Evolutionary conservation across 441 rosid species (phyloP).

Genomic region (Capsella rubella): DNA sequence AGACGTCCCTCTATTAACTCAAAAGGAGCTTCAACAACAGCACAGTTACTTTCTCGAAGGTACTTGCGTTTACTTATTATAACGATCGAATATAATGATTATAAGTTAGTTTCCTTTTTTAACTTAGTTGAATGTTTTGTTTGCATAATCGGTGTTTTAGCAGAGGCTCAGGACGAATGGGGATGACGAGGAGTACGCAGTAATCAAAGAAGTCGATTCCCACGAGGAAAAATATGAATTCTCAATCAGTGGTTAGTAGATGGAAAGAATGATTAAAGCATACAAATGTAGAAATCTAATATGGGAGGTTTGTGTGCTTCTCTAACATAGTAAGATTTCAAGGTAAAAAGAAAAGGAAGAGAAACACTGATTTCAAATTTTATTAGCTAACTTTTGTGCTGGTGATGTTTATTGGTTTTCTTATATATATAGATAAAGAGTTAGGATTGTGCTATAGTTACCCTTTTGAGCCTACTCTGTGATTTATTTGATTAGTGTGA

Average conservation of each 20-base stretch:
- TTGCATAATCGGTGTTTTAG: constrained; percentile 8
- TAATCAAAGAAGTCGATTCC: constrained; percentile 44
- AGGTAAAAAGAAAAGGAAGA: background rate
- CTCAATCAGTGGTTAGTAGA: constrained; percentile 23
- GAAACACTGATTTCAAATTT: background rate
- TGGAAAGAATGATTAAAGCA: constrained; percentile 28
- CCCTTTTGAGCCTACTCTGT: constrained; percentile 3
- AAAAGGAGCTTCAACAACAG: constrained; percentile 72
- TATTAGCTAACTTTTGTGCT: constrained; percentile 21
- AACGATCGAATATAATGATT: background rate
- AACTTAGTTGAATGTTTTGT: constrained; percentile 17
- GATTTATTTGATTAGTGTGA: background rate
- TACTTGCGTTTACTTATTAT: constrained; percentile 23
- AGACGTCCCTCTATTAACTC: constrained; percentile 56
- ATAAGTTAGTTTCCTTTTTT: background rate
- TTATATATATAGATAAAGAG: constrained; percentile 27
- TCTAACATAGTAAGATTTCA: constrained; percentile 40
- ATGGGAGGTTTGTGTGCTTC: constrained; percentile 39
- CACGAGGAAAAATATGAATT: constrained; percentile 19
- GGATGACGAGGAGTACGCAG: constrained; percentile 91
- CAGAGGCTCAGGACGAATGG: constrained; percentile 59
- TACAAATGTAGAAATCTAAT: constrained; percentile 36
- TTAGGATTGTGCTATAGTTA: constrained; percentile 34
- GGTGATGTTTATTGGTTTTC: constrained; percentile 22
- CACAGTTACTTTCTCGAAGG: constrained; percentile 91